Base-by-base conservation (phyloP, 768 basidiomycete genomes). In the Pleurotus salmoneostramineus region DNA sequence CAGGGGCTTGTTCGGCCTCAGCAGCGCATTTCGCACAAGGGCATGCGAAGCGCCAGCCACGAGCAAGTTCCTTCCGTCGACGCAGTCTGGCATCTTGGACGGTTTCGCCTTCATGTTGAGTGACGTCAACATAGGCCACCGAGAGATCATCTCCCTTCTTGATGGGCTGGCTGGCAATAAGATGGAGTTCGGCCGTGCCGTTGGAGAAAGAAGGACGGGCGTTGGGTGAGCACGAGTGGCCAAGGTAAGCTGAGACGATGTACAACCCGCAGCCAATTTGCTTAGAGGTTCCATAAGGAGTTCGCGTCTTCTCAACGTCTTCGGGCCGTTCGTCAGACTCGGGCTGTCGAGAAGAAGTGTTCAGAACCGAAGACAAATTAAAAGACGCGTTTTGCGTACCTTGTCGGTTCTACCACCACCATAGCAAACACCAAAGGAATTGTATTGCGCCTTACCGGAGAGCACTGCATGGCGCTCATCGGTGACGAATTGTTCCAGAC, bases 21-120 rank as follows among this genome's bases (percentile, higher is more conserved):
- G 72, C 74, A 37, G 70, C 66, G 66, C 92, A 93, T 45, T 83
- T 80, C 56, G 76, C 70, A 67, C 92, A 94, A 50, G 74, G 69
- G 65, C 92, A 94, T 8, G 88, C 83, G 67, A 93, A 92, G 58
- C 80, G 77, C 92, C 92, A 94, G 35, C 92, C 91, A 44, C 88
- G 79, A 21, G 82, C 89, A 37, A 94, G 79, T 74, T 91, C 89
- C 63, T 78, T 76, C 34, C 92, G 80, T 61, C 91, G 76, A 45
- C 88, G 78, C 57, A 83, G 76, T 56, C 88, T 77, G 52, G 84
- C 83, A 32, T 87, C 84, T 2, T 72, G 68, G 7, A 67, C 61
- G 35, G 76, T 76, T 71, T 91, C 89, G 31, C 65, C 82, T 1
- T 74, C 66, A 58, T 75, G 81, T 64, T 83, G 81, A 0, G 73